Base-by-base conservation (phyloP, 805 yeast genomes). In the Candida dajiaensis region DNA sequence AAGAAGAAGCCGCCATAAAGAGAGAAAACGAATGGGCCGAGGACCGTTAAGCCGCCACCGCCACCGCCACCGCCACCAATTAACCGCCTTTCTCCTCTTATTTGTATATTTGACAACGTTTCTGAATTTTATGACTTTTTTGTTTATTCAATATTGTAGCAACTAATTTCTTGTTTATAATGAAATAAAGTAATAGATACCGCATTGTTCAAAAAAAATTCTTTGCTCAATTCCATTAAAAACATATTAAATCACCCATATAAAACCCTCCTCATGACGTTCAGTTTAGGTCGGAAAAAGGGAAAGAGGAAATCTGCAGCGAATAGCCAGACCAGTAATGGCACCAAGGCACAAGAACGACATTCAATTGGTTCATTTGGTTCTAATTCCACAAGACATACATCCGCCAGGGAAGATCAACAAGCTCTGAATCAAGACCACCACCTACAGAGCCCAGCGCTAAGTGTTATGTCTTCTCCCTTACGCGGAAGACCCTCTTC, bases 11-110 rank as follows among this genome's bases (percentile, higher is more conserved):
- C 44, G 92, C 92, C 12, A 85, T 86, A 47, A 81, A 85, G 63
- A 80, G 89, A 66, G 95, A 86, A 65, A 86, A 86, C 59, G 95
- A 86, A 65, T 86, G 95, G 95, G 95, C 95, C 21, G 94, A 85
- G 61, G 92, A 85, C 61, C 84, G 92, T 64, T 83, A 62, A 58
- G 20, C 11, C n/a, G n/a, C n/a, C n/a, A n/a, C n/a, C n/a, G n/a
- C n/a, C n/a, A n/a, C n/a, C n/a, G n/a, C n/a, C n/a, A n/a, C n/a
- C n/a, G n/a, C 15, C n/a, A n/a, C n/a, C 18, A n/a, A 12, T 16
- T 33, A 16, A n/a, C n/a, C 11, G 21, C 4, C 6, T 33, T 33
- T 16, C 11, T 11, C n/a, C 6, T 12, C 20, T 19, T 8, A 9
- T 36, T 19, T 12, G 25, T 20, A 8, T 12, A 11, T n/a, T 31